phyloP scores from a whole-genome alignment of 148 eudicot species.

The Cornus kousa region DNA sequence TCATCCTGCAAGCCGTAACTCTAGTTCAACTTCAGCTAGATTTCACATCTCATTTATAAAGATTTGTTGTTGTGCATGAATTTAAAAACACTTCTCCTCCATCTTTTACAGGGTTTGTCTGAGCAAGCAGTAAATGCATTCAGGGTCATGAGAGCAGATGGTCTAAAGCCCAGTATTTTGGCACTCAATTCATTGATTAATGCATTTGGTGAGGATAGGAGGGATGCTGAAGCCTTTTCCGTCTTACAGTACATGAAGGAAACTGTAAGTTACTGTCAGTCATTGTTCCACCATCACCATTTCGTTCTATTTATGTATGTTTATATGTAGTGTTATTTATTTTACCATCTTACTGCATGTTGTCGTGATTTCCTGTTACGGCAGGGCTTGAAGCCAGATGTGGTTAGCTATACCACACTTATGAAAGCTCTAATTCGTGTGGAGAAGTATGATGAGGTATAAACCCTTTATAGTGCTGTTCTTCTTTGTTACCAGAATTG shows the following conservation, averaged over 20 bases:
- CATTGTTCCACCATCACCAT: not conserved
- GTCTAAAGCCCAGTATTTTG: slow-evolving; percentile 74
- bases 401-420: slow-evolving; percentile 88
- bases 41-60: not conserved
- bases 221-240: slow-evolving; percentile 86
- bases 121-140: slow-evolving; percentile 90
- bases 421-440: slow-evolving; percentile 89
- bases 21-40: not conserved
- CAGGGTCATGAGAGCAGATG: slow-evolving; percentile 85
- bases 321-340: not conserved
- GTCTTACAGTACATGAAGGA: slow-evolving; percentile 95
- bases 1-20: not conserved
- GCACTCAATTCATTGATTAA: slow-evolving; percentile 89
- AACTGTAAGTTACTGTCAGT: slow-evolving; percentile 45
- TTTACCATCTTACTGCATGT: slow-evolving; percentile 4
- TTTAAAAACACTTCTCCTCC: slow-evolving; percentile 14
- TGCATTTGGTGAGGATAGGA: slow-evolving; percentile 92
- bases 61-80: slow-evolving; percentile 1
- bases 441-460: slow-evolving; percentile 81
- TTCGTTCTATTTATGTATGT: not conserved
- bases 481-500: not conserved
- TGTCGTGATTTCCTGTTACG: slow-evolving; percentile 16
- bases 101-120: slow-evolving; percentile 70
- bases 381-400: slow-evolving; percentile 94
- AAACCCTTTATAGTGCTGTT: not conserved